Evolutionary conservation across 306 rosid species (phyloP), one percentile per base, ranked within the genome.

Genomic region (Hylodesmum podocarpum): DNA sequence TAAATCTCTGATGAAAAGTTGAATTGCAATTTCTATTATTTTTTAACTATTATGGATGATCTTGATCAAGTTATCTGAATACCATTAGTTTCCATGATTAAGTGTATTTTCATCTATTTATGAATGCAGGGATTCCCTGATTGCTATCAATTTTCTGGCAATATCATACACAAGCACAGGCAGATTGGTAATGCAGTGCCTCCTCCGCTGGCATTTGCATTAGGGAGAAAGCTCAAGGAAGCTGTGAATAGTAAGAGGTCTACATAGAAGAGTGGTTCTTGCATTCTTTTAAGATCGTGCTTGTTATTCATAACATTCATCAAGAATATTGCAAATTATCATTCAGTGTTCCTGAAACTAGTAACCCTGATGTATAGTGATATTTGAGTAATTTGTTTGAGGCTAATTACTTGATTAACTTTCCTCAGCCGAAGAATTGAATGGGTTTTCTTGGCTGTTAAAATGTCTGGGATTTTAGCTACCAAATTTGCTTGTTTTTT

Each of bases 171-270:
- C 88, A 90, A 92, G 84, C 96, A 95, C 75, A 66, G 94, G 90
- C 97, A 95, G 84, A 95, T 95, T 66, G 99, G 99, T 18, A 95
- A 95, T 81, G 99, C 99, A 25, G 99, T 95, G 50, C 99, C 99
- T 82, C 98, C 99, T 46, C 90, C 98, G 29, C 54, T 92, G 65
- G 99, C 99, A 50, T 88, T 82, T 72, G 99, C 99, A 15, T 76
- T 95, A 16, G 97, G 97, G 15, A 75, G 84, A 69, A 92, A 88
- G 55, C 97, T 95, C 74, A 92, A 90, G 83, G 94, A 92, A 75
- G 97, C 96, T 28, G 46, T 90, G 15, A 85, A 87, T 28, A 82
- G 75, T 8, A 85, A 87, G 85, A 70, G 75, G 24, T 76, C 67
- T 22, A 27, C 10, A 39, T 76, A 81, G 77, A 61, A 27, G 34